Percentiles rank a stretch among this genome's conserved stretches.
Evolutionary conservation across 306 rosid species (phyloP).

Genomic region (Pyrus betulifolia): DNA sequence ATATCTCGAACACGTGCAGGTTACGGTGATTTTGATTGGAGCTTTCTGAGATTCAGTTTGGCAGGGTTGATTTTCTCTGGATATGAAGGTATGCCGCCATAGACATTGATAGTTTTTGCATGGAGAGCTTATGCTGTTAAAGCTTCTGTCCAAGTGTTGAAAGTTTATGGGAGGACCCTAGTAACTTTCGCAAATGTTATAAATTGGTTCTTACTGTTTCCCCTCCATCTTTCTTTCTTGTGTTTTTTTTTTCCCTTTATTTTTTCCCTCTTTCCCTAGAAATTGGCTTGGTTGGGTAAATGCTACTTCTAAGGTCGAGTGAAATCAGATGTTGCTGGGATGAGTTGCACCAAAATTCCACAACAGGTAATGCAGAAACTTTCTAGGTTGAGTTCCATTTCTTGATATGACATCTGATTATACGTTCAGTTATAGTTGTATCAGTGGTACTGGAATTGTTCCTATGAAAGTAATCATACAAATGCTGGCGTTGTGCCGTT

Average conservation of each 20-base stretch:
- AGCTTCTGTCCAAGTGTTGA: slow-evolving; percentile 26
- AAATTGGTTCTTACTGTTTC: slow-evolving; percentile 44
- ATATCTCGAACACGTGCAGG: slow-evolving; percentile 72
- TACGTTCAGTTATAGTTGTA: slow-evolving; percentile 6
- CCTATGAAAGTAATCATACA: background rate
- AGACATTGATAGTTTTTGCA: slow-evolving; percentile 47
- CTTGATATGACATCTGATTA: slow-evolving; percentile 21
- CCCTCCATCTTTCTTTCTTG: slow-evolving; percentile 8
- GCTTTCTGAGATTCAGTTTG: slow-evolving; percentile 64
- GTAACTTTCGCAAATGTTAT: slow-evolving; percentile 28
- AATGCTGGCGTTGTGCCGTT: background rate
- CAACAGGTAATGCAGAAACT: slow-evolving; percentile 65
- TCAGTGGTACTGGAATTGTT: background rate
- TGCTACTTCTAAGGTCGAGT: slow-evolving; percentile 52
- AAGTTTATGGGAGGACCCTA: slow-evolving; percentile 29
- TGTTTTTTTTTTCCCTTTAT: background rate
- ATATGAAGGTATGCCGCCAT: slow-evolving; percentile 70
- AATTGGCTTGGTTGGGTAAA: slow-evolving; percentile 62
- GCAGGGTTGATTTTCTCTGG: slow-evolving; percentile 73
- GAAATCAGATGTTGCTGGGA: slow-evolving; percentile 77
- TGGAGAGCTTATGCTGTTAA: slow-evolving; percentile 37
- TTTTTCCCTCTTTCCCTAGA: background rate
- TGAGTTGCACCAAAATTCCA: slow-evolving; percentile 49
- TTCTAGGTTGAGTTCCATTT: slow-evolving; percentile 27
- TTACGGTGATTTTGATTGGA: slow-evolving; percentile 68